Percentiles rank a stretch among this genome's conserved stretches.
Evolutionary conservation across 345 rosid species (phyloP).

Genomic region (Salix udensis): DNA sequence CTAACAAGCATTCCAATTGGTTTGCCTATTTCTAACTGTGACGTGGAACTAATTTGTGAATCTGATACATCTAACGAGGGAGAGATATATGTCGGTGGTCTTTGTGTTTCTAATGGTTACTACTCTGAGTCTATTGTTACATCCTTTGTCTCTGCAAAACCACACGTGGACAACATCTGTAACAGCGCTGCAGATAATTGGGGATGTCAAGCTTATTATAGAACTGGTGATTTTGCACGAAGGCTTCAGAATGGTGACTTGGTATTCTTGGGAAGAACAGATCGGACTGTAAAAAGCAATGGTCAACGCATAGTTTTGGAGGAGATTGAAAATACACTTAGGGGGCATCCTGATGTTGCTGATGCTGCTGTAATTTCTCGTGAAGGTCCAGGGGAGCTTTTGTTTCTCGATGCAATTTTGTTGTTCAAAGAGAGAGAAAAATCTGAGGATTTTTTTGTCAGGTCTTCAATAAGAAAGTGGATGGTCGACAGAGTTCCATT

Average conservation of each 20-base stretch:
- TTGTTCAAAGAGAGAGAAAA: constrained; percentile 38
- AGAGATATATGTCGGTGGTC: constrained; percentile 75
- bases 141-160: constrained; percentile 38
- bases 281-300: constrained; percentile 68
- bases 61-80: constrained; percentile 42
- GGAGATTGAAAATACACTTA: constrained; percentile 67
- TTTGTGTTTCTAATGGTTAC: constrained; percentile 64
- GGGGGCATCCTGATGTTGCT: constrained; percentile 48
- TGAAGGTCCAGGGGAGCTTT: constrained; percentile 39
- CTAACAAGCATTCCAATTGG: constrained; percentile 88
- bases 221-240: constrained; percentile 87
- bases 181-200: constrained; percentile 36
- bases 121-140: constrained; percentile 30
- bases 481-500: constrained; percentile 58
- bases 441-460: constrained; percentile 29
- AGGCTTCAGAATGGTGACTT: constrained; percentile 67
- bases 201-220: constrained; percentile 50
- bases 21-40: constrained; percentile 68
- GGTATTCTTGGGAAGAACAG: constrained; percentile 77
- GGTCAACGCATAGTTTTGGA: constrained; percentile 83
- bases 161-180: constrained; percentile 42
- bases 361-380: constrained; percentile 63
- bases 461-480: constrained; percentile 56
- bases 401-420: constrained; percentile 55
- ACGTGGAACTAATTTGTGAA: constrained; percentile 53